Conservation (phyloP, 1,139 yeast species). For the Lodderomyces oxycetoniae region DNA sequence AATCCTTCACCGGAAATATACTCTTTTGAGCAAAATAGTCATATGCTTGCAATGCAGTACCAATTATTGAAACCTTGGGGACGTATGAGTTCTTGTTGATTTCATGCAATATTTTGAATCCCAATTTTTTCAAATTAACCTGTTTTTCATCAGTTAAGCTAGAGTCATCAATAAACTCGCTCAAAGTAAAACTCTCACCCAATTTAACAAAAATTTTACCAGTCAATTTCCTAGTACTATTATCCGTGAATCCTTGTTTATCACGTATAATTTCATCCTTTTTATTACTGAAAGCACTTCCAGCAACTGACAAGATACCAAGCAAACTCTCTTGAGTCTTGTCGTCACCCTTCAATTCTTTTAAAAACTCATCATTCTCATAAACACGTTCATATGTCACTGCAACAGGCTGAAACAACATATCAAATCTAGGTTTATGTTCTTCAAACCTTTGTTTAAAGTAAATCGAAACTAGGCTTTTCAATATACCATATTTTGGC, state of each 20-base stretch:
- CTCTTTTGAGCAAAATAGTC: conserved; percentile 24
- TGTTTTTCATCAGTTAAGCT: conserved; percentile 7
- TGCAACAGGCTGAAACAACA: conserved; percentile 52
- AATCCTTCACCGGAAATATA: conserved; percentile 20
- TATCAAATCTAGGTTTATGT: conserved; percentile 40
- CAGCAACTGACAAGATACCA: conserved; percentile 34
- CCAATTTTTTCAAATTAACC: conserved; percentile 39
- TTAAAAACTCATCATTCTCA: conserved; percentile 59
- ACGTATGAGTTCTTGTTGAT: conserved; percentile 33
- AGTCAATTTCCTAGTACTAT: conserved; percentile 23
- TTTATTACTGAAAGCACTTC: conserved; percentile 21
- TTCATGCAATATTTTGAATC: conserved; percentile 39
- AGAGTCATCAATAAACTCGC: conserved; percentile 21
- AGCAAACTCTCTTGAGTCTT: conserved; percentile 46
- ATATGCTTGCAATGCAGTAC: conserved; percentile 34
- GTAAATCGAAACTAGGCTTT: conserved; percentile 44
- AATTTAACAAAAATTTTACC: conserved; percentile 40
- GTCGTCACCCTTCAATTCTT: conserved; percentile 57
- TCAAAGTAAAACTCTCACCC: conserved; percentile 32
- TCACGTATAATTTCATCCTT: conserved; percentile 15
- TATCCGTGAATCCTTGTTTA: conserved; percentile 23
- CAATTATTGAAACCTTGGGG: conserved; percentile 39
- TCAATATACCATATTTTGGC: conserved; percentile 63
- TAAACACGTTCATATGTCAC: conserved; percentile 65
- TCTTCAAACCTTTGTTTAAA: conserved; percentile 40